Evolutionary conservation across 208 protist genomes (phyloP).

Genomic region (Crithidia brevicula): DNA sequence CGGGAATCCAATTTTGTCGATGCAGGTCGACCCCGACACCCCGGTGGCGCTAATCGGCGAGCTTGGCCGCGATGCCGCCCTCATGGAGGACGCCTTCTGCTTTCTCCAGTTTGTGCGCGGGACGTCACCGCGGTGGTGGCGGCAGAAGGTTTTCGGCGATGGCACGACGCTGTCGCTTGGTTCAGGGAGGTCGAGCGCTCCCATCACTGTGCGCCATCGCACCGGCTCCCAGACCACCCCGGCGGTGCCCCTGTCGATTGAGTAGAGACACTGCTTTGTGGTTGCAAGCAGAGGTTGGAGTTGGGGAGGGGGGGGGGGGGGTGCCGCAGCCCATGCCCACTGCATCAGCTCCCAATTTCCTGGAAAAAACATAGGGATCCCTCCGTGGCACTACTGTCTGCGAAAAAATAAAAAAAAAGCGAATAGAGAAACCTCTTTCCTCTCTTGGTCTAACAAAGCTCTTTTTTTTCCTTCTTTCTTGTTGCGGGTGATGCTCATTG

Average conservation of each 20-base stretch:
- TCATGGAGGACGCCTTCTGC: constrained; percentile 83
- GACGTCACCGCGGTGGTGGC: constrained; percentile 74
- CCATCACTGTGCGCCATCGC: constrained; percentile 9
- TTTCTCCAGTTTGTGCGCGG: constrained; percentile 87
- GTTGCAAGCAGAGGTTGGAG: background rate
- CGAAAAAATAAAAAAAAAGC: constrained; percentile 1
- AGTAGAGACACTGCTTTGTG: background rate
- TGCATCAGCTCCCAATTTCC: too few relatives aligned
- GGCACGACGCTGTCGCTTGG: background rate
- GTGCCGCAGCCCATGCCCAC: background rate
- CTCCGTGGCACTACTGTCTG: too few relatives aligned
- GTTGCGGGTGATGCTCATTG: too few relatives aligned
- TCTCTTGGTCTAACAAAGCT: background rate
- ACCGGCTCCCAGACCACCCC: constrained; percentile 8
- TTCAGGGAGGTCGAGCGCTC: background rate
- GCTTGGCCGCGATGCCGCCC: constrained; percentile 78
- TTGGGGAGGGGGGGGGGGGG: background rate
- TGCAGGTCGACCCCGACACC: constrained; percentile 71
- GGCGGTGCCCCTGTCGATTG: constrained; percentile 1
- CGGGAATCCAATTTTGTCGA: constrained; percentile 84
- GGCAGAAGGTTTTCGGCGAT: constrained; percentile 33
- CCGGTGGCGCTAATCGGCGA: constrained; percentile 79
- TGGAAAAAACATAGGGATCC: too few relatives aligned
- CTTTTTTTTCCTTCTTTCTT: constrained; percentile 21
- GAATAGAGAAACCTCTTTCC: background rate